These are phyloP conservation scores for Jackrogersella minutella DNA, from an alignment of 495 filamentous ascomycete species.

Conservation along the genomic window DNA sequence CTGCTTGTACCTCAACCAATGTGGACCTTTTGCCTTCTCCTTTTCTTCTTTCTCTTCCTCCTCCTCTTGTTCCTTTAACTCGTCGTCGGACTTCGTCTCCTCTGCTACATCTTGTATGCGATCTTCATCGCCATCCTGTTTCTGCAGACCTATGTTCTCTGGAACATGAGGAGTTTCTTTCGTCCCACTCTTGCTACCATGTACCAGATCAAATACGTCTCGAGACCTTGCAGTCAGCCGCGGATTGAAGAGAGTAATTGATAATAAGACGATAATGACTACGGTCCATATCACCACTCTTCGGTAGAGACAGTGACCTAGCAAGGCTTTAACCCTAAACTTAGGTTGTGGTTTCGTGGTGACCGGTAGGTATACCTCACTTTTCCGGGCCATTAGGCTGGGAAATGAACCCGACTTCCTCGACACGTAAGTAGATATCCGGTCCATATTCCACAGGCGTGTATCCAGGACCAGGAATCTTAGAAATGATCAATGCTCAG, in stretches of 20 bases:
- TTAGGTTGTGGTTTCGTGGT: slow-evolving; percentile 37
- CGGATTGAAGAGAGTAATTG: slow-evolving; percentile 41
- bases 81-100: slow-evolving; percentile 9
- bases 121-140: slow-evolving; percentile 21
- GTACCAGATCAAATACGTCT: slow-evolving; percentile 44
- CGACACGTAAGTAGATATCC: slow-evolving; percentile 37
- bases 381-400: slow-evolving; percentile 39
- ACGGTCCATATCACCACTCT: slow-evolving; percentile 53
- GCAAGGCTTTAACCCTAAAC: slow-evolving; percentile 43
- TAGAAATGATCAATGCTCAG: slow-evolving; percentile 35
- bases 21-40: slow-evolving; percentile 36
- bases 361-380: slow-evolving; percentile 37
- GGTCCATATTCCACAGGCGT: slow-evolving; percentile 27
- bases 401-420: slow-evolving; percentile 40
- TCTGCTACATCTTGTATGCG: slow-evolving; percentile 1
- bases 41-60: slow-evolving; percentile 31
- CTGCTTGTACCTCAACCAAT: slow-evolving; percentile 56
- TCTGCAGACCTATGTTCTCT: slow-evolving; percentile 22
- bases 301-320: slow-evolving; percentile 53
- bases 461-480: slow-evolving; percentile 15
- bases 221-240: slow-evolving; percentile 25
- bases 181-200: slow-evolving; percentile 22
- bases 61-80: slow-evolving; percentile 18
- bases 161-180: neutral
- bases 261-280: slow-evolving; percentile 42